Evolutionary conservation across 352 stramenopile genomes (phyloP).

Genomic region (Pythium monospermum): DNA sequence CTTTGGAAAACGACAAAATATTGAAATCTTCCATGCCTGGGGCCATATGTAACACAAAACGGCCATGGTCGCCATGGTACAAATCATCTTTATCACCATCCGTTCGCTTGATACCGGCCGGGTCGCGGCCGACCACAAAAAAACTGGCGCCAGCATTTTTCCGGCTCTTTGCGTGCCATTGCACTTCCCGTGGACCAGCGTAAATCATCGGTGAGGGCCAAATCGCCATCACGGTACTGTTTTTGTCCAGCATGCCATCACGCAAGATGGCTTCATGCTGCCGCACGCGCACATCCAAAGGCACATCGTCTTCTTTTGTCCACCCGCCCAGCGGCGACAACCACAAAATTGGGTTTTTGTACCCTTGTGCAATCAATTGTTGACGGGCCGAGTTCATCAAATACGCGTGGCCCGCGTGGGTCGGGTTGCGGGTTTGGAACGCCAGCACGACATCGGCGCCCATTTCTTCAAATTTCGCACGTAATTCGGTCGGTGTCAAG

Average conservation of each 20-base stretch:
- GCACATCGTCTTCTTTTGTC: constrained; percentile 98
- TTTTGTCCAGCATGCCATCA: constrained; percentile 94
- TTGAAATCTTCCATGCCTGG: constrained; percentile 94
- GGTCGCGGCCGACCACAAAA: constrained; percentile 97
- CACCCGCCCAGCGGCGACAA: constrained; percentile 95
- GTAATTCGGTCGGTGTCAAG: constrained; percentile 91
- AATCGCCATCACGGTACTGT: constrained; percentile 97
- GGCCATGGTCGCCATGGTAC: constrained; percentile 96
- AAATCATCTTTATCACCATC: constrained; percentile 92
- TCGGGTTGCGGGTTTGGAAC: constrained; percentile 98
- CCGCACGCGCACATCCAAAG: constrained; percentile 95
- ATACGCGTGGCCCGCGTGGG: constrained; percentile 96
- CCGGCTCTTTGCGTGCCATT: constrained; percentile 97
- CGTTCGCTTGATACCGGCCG: constrained; percentile 97
- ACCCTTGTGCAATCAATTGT: constrained; percentile 90
- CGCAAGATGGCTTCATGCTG: constrained; percentile 93
- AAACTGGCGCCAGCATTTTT: constrained; percentile 95
- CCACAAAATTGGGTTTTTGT: constrained; percentile 97
- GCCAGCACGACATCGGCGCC: constrained; percentile 96
- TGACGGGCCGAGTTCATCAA: constrained; percentile 96
- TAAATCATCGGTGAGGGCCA: constrained; percentile 99
- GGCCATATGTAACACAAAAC: constrained; percentile 96
- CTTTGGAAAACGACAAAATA: constrained; percentile 95
- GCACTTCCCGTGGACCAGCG: constrained; percentile 95
- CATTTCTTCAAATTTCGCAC: constrained; percentile 92